These are phyloP conservation scores for Populus tomentosa DNA, from an alignment of 441 rosid species.

Conservation along the genomic window DNA sequence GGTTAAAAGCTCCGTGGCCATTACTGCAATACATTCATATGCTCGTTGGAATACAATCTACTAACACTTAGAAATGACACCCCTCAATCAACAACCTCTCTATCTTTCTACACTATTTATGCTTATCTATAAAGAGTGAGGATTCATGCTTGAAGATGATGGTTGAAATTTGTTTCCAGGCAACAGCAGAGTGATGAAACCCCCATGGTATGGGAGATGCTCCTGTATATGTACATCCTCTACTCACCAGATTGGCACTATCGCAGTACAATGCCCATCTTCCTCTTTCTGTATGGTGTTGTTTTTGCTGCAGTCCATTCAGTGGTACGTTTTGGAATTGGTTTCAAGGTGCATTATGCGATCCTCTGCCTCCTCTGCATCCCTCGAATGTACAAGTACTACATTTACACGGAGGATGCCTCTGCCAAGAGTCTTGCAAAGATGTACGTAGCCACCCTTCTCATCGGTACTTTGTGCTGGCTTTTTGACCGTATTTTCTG, in stretches of 20 bases:
- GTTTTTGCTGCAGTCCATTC: constrained; percentile 63
- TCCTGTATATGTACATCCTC: constrained; percentile 75
- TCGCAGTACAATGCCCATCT: constrained; percentile 78
- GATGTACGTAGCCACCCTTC: constrained; percentile 54
- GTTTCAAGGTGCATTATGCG: constrained; percentile 72
- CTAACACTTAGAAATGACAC: background rate
- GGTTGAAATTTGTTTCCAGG: constrained; percentile 32
- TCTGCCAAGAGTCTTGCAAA: constrained; percentile 61
- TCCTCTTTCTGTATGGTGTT: constrained; percentile 72
- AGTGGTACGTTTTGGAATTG: constrained; percentile 48
- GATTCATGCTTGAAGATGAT: background rate
- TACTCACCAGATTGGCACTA: constrained; percentile 96
- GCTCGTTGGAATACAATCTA: background rate
- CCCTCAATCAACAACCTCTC: background rate
- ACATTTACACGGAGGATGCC: constrained; percentile 58
- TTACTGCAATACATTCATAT: background rate
- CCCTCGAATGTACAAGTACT: constrained; percentile 86
- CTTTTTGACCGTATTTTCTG: constrained; percentile 61
- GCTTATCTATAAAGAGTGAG: background rate
- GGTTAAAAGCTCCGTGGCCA: no score
- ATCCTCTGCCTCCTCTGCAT: constrained; percentile 75
- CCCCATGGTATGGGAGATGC: constrained; percentile 91
- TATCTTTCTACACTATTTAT: background rate
- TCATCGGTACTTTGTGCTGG: constrained; percentile 63
- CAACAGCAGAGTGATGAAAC: constrained; percentile 90